These are phyloP conservation scores for Catenaria anguillulae DNA, from an alignment of 371 early-diverging fungal genomes.

Conservation along the genomic window DNA sequence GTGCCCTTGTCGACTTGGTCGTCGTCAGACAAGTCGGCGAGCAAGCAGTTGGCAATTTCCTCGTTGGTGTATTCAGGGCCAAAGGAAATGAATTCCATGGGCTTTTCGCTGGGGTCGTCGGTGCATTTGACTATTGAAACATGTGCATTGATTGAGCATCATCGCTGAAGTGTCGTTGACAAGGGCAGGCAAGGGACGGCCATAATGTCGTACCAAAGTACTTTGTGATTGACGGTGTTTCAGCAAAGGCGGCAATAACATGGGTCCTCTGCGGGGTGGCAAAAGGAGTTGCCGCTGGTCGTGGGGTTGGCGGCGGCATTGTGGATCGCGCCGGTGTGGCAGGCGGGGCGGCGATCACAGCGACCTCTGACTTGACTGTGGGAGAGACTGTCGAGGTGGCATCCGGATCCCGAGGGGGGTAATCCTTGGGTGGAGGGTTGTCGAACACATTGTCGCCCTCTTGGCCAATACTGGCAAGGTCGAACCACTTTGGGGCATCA, in stretches of 20 bases:
- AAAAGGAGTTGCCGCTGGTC: too few relatives aligned
- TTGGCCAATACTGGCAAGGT: too few relatives aligned
- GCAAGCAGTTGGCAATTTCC: neutral
- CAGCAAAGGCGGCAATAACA: neutral
- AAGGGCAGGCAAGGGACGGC: too few relatives aligned
- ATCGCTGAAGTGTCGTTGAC: neutral
- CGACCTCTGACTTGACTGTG: too few relatives aligned
- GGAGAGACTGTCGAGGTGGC: too few relatives aligned
- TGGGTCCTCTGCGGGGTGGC: neutral
- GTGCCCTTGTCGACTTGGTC: neutral
- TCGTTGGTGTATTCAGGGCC: neutral
- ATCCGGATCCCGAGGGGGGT: too few relatives aligned
- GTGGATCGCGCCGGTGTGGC: too few relatives aligned
- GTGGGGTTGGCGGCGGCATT: too few relatives aligned
- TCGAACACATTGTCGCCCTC: too few relatives aligned
- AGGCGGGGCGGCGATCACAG: too few relatives aligned
- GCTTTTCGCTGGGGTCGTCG: neutral
- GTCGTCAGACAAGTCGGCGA: neutral
- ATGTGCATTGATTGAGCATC: neutral
- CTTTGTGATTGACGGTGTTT: neutral
- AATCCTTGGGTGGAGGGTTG: too few relatives aligned
- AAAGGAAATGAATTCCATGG: neutral
- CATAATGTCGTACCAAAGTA: neutral
- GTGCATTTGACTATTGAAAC: neutral
- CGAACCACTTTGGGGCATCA: too few relatives aligned